These are phyloP conservation scores for Pestalotiopsis sp. DNA, from an alignment of 2,329 filamentous ascomycete species.

Conservation along the genomic window DNA sequence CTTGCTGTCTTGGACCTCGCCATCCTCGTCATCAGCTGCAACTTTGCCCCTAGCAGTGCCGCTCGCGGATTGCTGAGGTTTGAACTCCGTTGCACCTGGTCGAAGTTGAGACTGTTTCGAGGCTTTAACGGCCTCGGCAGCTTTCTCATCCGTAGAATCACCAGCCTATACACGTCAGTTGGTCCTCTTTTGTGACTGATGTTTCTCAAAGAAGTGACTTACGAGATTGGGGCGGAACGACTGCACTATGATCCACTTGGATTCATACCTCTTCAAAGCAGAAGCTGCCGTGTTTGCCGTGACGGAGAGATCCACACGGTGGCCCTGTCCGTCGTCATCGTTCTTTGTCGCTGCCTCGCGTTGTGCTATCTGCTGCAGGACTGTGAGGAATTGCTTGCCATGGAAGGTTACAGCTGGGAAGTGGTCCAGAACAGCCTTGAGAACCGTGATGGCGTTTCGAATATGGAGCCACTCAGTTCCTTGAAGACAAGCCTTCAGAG, in stretches of 20 bases:
- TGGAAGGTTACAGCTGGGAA: slow-evolving; percentile 93
- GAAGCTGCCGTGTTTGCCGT: slow-evolving; percentile 73
- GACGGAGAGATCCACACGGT: slow-evolving; percentile 74
- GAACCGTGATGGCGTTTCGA: slow-evolving; percentile 87
- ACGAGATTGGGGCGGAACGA: slow-evolving; percentile 70
- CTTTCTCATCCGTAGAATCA: slow-evolving; percentile 39
- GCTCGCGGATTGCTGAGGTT: slow-evolving; percentile 37
- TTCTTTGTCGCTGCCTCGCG: slow-evolving; percentile 58
- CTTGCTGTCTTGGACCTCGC: slow-evolving; percentile 69
- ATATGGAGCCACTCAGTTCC: slow-evolving; percentile 96
- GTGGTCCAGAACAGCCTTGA: slow-evolving; percentile 77
- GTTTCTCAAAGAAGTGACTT: slow-evolving; percentile 30
- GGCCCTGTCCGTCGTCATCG: slow-evolving; percentile 54
- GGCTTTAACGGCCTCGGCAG: slow-evolving; percentile 34
- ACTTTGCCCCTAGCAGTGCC: slow-evolving; percentile 31
- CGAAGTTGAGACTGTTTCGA: slow-evolving; percentile 48
- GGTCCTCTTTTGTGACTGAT: slow-evolving; percentile 15
- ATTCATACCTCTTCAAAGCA: slow-evolving; percentile 67
- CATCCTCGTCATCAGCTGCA: slow-evolving; percentile 65
- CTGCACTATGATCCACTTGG: slow-evolving; percentile 74
- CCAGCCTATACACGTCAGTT: slow-evolving; percentile 44
- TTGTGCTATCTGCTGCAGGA: slow-evolving; percentile 67
- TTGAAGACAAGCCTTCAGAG: slow-evolving; percentile 79
- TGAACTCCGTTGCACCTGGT: slow-evolving; percentile 66
- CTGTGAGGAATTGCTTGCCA: slow-evolving; percentile 66